Percentiles rank a stretch among this genome's conserved stretches.
Evolutionary conservation across 2,329 filamentous ascomycete genomes (phyloP).

Genomic region (Verticillium longisporum): DNA sequence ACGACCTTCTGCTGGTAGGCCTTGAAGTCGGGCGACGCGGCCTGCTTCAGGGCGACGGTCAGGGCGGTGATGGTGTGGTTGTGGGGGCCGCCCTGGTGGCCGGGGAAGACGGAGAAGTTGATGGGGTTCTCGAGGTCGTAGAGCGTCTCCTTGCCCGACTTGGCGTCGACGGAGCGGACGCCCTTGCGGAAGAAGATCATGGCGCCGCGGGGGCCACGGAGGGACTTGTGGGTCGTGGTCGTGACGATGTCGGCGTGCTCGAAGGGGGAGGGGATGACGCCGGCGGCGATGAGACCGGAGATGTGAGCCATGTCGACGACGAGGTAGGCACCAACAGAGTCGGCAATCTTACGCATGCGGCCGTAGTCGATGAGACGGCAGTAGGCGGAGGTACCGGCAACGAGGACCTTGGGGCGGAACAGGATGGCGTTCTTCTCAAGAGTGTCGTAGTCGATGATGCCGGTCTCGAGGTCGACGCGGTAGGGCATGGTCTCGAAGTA

Average conservation of each 20-base stretch:
- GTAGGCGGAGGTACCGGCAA: constrained; percentile 96
- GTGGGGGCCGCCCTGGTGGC: constrained; percentile 96
- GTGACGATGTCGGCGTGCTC: constrained; percentile 91
- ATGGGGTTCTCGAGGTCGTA: constrained; percentile 95
- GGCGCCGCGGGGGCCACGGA: constrained; percentile 92
- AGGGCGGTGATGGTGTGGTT: constrained; percentile 99
- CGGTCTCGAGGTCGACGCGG: constrained; percentile 80
- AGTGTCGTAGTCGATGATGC: constrained; percentile 93
- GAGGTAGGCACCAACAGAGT: constrained; percentile 88
- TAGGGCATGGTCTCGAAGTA: constrained; percentile 99
- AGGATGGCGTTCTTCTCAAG: constrained; percentile 85
- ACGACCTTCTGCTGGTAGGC: constrained; percentile 90
- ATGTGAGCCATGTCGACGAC: constrained; percentile 99
- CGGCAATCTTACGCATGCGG: constrained; percentile 92
- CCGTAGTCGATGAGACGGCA: constrained; percentile 96
- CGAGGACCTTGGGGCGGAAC: constrained; percentile 92
- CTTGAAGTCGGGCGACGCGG: constrained; percentile 83
- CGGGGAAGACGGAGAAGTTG: constrained; percentile 98
- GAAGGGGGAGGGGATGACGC: constrained; percentile 91
- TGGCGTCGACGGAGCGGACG: constrained; percentile 80
- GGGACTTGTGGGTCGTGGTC: constrained; percentile 98
- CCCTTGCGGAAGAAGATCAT: constrained; percentile 99
- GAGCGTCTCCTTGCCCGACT: constrained; percentile 82
- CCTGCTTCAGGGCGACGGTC: constrained; percentile 91
- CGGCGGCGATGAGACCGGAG: constrained; percentile 87